phyloP scores from a whole-genome alignment of 176 grass and related monocot species.

The Rhynchospora pubera region DNA sequence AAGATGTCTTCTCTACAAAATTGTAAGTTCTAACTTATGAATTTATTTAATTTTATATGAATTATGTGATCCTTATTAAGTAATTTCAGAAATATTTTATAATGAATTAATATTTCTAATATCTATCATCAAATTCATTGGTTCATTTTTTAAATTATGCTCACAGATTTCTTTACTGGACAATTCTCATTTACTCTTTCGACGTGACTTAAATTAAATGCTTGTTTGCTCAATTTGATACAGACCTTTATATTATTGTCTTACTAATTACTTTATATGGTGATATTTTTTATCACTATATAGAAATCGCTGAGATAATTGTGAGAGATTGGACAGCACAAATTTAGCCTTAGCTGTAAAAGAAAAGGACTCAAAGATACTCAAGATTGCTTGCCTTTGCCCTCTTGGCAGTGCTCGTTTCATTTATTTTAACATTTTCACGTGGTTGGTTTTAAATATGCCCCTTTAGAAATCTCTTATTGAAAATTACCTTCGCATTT shows the following conservation, averaged over 20 bases:
- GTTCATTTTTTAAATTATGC: background rate
- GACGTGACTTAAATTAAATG: background rate
- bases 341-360: background rate
- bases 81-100: too few species aligned
- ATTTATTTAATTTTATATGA: too few species aligned
- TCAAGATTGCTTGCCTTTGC: background rate
- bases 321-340: background rate
- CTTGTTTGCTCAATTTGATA: background rate
- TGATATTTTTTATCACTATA: background rate
- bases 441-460: slow-evolving; percentile 12
- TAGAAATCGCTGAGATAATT: background rate
- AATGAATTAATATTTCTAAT: too few species aligned
- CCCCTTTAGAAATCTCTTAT: background rate
- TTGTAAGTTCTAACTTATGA: too few species aligned
- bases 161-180: background rate
- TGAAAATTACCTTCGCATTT: background rate
- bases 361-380: background rate
- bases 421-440: slow-evolving; percentile 11
- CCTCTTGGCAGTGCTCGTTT: slow-evolving; percentile 4
- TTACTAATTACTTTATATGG: background rate
- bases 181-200: background rate
- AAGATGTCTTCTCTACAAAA: too few species aligned
- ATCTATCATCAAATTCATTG: too few species aligned
- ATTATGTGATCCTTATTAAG: too few species aligned
- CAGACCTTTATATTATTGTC: background rate